Conservation (phyloP, 176 grass and related monocot species). For the Triticum timopheevii region DNA sequence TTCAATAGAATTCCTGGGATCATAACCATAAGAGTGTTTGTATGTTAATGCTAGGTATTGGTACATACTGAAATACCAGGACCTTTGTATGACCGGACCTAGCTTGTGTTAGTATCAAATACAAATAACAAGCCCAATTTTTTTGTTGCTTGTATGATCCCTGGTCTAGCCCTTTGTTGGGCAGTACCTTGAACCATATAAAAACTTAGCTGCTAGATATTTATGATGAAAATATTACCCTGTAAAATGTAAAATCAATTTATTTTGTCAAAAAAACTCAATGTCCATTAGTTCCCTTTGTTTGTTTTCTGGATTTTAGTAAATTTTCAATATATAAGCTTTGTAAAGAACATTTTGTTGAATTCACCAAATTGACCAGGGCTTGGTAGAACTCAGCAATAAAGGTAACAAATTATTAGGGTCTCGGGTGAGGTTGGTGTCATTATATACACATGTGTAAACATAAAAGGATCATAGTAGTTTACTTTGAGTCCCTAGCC, state of each 20-base stretch:
- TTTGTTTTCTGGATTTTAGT: background rate
- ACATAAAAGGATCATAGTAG: too few relatives aligned
- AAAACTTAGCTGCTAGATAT: background rate
- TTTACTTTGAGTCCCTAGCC: too few relatives aligned
- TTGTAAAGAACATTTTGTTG: background rate
- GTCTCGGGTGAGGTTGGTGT: too few relatives aligned
- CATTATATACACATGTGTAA: too few relatives aligned
- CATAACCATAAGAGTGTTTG: background rate
- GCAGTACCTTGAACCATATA: background rate
- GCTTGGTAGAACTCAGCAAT: too few relatives aligned
- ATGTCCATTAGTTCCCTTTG: background rate
- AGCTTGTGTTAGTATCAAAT: too few relatives aligned
- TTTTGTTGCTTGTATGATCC: too few relatives aligned
- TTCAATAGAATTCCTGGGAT: slow-evolving; percentile 36
- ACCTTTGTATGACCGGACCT: too few relatives aligned
- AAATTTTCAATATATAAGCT: background rate
- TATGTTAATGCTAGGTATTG: background rate
- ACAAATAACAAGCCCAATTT: too few relatives aligned
- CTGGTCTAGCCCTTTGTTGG: too few relatives aligned
- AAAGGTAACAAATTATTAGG: too few relatives aligned
- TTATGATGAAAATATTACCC: background rate
- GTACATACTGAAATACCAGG: background rate
- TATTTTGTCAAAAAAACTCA: background rate
- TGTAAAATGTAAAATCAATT: background rate
- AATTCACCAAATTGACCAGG: background rate